Base-by-base conservation (phyloP, 2,329 filamentous ascomycete genomes). In the Cladorrhinum sp. region DNA sequence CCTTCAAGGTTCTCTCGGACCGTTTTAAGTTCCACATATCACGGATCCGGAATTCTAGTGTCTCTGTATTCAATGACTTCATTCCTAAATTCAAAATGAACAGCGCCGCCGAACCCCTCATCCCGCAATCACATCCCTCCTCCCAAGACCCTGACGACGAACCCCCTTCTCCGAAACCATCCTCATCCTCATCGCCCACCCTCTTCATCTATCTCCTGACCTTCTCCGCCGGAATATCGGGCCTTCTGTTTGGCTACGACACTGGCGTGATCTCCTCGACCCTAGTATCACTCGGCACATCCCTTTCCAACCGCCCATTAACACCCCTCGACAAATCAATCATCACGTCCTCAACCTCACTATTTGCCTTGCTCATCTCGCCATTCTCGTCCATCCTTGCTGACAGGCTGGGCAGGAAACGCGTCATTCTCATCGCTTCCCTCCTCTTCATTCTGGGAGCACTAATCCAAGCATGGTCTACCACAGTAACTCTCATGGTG, bases 251-350 rank as follows among this genome's bases (percentile, higher is more conserved):
- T 75, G 87, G 87, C 68, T 90, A 87, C 69, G 85, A 88, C 69
- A 88, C 85, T 0, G 85, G 87, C 52, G 87, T 89, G 16, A 88
- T 90, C 59, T 89, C 86, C 29, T 84, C 86, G 2, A 88, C 85
- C 1, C 78, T 90, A 36, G 83, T 90, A 50, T 87, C 85, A 1
- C 81, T 89, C 64, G 82, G 81, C 55, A 78, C 76, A 1, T 83
- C 85, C 8, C 82, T 89, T 29, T 85, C 83, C 25, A 71, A 76
- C 59, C 81, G 81, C 51, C 72, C 78, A 8, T 78, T 89, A 24
- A 85, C 81, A 1, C 83, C 85, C 0, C 74, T 87, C 68, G 86
- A 89, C 73, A 90, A 87, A 72, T 89, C 87, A 6, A 77, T 90
- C 65, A 87, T 89, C 68, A 90, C 88, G 2, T 87, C 85, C n/a